A percentile compares a stretch with the other conserved stretches of the same genome.
Conservation (phyloP, 129 eudicot genomes). For the Flaveria brownii region DNA sequence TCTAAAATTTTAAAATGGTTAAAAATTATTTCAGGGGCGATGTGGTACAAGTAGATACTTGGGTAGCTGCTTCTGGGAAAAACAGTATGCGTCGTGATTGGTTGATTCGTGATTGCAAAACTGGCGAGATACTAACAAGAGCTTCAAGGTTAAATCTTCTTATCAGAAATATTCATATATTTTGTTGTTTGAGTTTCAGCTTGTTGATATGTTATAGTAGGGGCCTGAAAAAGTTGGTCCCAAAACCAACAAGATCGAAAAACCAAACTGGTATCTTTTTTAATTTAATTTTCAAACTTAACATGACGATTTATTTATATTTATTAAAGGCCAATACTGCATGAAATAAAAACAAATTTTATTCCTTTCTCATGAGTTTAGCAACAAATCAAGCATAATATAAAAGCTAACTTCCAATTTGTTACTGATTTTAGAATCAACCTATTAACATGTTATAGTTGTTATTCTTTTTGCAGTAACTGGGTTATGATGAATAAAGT, state of each 20-base stretch:
- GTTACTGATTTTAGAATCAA: too few species aligned
- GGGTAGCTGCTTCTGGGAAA: conserved; percentile 97
- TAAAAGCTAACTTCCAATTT: too few species aligned
- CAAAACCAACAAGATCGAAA: background rate
- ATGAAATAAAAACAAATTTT: too few species aligned
- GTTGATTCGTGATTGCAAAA: conserved; percentile 83
- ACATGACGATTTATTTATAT: too few species aligned
- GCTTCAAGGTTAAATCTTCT: conserved; percentile 74
- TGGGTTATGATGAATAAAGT: conserved; percentile 98
- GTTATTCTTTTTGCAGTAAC: conserved; percentile 42
- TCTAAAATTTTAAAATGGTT: background rate
- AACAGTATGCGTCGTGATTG: conserved; percentile 98
- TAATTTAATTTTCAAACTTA: too few species aligned
- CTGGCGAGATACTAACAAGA: conserved; percentile 80
- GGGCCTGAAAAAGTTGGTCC: background rate
- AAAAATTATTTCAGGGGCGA: conserved; percentile 66
- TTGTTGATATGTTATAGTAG: background rate
- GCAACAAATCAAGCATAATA: too few species aligned
- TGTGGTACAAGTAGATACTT: conserved; percentile 96
- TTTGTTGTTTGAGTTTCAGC: background rate
- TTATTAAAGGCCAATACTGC: too few species aligned
- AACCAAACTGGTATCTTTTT: too few species aligned
- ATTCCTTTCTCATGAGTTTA: too few species aligned
- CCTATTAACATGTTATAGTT: background rate
- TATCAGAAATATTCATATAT: background rate